Evolutionary conservation across 495 filamentous ascomycete genomes (phyloP).

Genomic region (Neurospora sp.): DNA sequence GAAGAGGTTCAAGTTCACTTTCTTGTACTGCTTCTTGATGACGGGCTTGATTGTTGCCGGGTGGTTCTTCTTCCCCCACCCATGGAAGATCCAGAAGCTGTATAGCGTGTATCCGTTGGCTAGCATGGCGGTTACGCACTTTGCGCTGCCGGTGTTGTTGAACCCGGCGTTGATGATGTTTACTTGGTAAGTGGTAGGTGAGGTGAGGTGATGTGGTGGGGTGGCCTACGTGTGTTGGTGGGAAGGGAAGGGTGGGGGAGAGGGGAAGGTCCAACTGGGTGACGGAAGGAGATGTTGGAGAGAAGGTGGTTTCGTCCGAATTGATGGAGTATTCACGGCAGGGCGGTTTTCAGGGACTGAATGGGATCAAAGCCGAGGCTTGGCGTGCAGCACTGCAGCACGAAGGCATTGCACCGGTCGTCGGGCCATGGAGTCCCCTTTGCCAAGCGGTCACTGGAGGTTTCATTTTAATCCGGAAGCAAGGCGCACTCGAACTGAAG

Average conservation of each 20-base stretch:
- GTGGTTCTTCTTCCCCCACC: conserved; percentile 32
- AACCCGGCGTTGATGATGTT: conserved; percentile 61
- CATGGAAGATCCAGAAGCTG: conserved; percentile 48
- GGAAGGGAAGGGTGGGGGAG: background rate
- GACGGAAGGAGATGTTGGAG: background rate
- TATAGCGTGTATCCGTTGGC: conserved; percentile 49
- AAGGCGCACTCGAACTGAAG: background rate
- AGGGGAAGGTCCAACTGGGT: background rate
- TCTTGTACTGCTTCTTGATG: conserved; percentile 39
- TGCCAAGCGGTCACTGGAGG: background rate
- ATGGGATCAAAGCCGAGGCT: background rate
- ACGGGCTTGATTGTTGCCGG: conserved; percentile 39
- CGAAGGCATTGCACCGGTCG: background rate
- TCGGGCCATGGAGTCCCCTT: background rate
- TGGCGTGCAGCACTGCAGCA: background rate
- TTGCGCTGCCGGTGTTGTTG: conserved; percentile 48
- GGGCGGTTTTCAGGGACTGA: background rate
- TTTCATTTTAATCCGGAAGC: background rate
- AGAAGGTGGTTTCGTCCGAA: background rate
- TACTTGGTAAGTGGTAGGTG: conserved; percentile 37
- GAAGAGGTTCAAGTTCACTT: conserved; percentile 49
- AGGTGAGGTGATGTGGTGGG: conserved; percentile 1
- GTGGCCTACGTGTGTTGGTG: background rate
- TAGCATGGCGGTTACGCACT: conserved; percentile 43
- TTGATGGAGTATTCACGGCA: background rate